Evolutionary conservation across 495 filamentous ascomycete species (phyloP), one percentile per base, ranked within the genome.

Genomic region (Gamarada debralockiae): DNA sequence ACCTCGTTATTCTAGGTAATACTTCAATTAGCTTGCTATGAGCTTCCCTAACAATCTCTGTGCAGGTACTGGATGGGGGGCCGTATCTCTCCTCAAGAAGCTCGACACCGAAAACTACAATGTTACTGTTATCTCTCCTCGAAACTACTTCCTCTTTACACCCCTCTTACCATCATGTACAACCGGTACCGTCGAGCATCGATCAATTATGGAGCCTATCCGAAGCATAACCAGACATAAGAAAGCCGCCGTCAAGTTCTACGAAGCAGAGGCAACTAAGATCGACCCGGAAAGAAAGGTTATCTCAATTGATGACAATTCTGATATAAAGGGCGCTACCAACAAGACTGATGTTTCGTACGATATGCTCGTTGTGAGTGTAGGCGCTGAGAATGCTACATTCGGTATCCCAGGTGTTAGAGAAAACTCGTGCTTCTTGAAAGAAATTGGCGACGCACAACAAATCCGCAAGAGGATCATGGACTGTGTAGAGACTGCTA

Each of bases 131-230:
- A 86, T 90, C 68, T 97, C 92, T 37, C 93, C 93, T 50, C 89
- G 93, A 61, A 97, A 97, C 73, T 99, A 93, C 81, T 99, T 99
- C 84, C 86, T 99, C 52, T 99, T 97, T 80, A 99, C 95, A 15
- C 93, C 93, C 37, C 82, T 99, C 40, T 80, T 99, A 37, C 93
- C 93, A 47, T 96, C 90, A 66, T 97, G 95, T 72, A 97, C 93
- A 21, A 96, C 90, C 46, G 93, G 95, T 67, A 85, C 88, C 59
- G 92, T 99, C 65, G 95, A 99, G 75, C 95, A 97, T 76, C 89
- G 95, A 65, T 96, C 90, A 56, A 97, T 99, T 70, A 97, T 99
- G 92, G 93, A 99, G 76, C 93, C 93, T 23, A 82, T 99, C 56
- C 86, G 93, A 55, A 93, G 92, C 68, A 93, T 99, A 67, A 75